Base-by-base conservation (phyloP, 768 basidiomycete species). In the Lentinula lateritia region DNA sequence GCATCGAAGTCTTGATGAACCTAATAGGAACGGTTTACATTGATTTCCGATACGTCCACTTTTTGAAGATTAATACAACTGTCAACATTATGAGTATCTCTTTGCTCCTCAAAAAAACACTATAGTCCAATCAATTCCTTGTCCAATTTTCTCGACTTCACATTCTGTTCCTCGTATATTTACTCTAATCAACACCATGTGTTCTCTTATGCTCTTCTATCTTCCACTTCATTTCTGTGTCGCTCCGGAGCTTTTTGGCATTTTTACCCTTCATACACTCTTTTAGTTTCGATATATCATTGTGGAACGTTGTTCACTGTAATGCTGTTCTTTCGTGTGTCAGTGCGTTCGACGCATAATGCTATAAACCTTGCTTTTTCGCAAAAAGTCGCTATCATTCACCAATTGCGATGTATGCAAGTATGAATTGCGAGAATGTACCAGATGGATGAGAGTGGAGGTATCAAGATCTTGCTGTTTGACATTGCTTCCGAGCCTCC, bases 1-100 rank as follows among this genome's bases (percentile, higher is more conserved):
- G 15, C 93, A 94, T 71, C 80, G 89, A 71, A 92, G 90, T 76
- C 78, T 93, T 65, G 91, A 93, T 50, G 87, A 88, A 28, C 58
- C 43, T 35, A 28, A 28, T 28, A 60, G 59, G 59, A 60, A 60
- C 50, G 59, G 59, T 36, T 64, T 65, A 52, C 52, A 45, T 62
- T 65, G 46, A 60, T 39, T 20, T 54, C 6, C 12, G 41, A 28
- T 42, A 28, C 9, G 13, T 28, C 23, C 10, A 42, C 23, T 23
- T 6, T 50, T 32, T 3, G 28, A 12, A 7, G 46, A 35, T n/a
- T 23, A 23, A 36, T 52, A 32, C 28, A 28, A 28, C 28, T 3
- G 28, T 28, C 28, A 28, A 28, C 28, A 28, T 23, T 15, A 38
- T 28, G 41, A 56, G 39, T 56, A 56, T 56, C 20, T 55, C 36